Base-by-base conservation (phyloP, 495 filamentous ascomycete species). In the Penicillium mononematosum region DNA sequence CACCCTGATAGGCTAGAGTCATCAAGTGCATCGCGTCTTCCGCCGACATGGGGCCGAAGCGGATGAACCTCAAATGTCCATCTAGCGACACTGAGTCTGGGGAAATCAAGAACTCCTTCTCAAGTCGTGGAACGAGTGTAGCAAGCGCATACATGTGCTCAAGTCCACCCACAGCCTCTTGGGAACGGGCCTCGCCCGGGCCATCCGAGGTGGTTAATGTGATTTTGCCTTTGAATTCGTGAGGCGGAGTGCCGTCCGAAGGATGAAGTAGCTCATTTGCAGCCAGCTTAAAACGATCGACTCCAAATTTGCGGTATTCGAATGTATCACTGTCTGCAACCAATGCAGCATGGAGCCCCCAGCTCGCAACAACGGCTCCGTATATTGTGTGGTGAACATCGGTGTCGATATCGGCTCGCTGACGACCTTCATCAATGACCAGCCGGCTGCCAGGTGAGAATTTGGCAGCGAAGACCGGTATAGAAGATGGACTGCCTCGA, bases 251-350 rank as follows among this genome's bases (percentile, higher is more conserved):
- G 5, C 83, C 84, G 53, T 83, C 76, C 1, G 77, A 67, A 0
- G 86, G 87, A 41, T 73, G 79, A 11, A 96, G 74, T 7, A 91
- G 78, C 60, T 91, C 85, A 38, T 84, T 80, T 2, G 89, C 92
- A 0, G 90, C 91, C 79, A 94, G 87, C 53, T 85, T 78, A 71
- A 98, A 98, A 2, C 93, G 80, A 65, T 88, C 81, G 2, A 75
- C 77, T 5, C 93, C 93, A 66, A 82, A 83, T 53, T 78, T 81
- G 52, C 92, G 87, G 63, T 91, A 92, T 49, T 83, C 86, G 1
- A 78, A 71, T 1, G 92, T 90, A 64, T 96, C 92, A 67, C 87
- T 90, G 70, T 96, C 90, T 41, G 89, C 92, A 24, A 98, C 92
- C 0, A 98, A 74, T 14, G 84, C 80, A 34, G 93, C 89, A 68